phyloP scores from a whole-genome alignment of 164 flowering plant species.

The Paratinospora sagittata region DNA sequence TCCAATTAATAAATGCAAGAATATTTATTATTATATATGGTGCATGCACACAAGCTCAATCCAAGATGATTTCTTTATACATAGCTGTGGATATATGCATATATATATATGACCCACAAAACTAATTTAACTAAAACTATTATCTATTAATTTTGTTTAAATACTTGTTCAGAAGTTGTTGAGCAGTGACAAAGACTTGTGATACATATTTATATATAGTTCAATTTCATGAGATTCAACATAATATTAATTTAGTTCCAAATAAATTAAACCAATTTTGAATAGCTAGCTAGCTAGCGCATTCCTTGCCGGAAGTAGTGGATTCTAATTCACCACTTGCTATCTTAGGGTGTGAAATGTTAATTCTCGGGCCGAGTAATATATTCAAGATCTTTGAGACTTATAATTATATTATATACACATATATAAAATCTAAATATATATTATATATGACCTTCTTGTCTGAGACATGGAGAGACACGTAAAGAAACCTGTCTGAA shows the following conservation, averaged over 20 bases:
- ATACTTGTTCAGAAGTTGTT: neutral
- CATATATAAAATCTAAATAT: too few species aligned
- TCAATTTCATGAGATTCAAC: neutral
- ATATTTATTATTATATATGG: too few species aligned
- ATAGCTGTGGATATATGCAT: too few species aligned
- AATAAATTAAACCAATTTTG: neutral
- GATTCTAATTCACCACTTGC: neutral
- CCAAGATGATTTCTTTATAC: too few species aligned
- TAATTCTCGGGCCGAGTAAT: neutral
- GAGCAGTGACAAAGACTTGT: neutral
- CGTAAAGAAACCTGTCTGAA: slow-evolving; percentile 17
- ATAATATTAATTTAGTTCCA: neutral
- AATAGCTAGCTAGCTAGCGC: too few species aligned
- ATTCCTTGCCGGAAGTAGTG: neutral
- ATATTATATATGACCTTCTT: too few species aligned
- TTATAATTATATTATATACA: neutral
- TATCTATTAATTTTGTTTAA: too few species aligned
- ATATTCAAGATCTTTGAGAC: neutral
- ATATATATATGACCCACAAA: too few species aligned
- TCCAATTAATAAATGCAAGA: too few species aligned
- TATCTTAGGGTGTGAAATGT: neutral
- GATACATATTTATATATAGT: neutral
- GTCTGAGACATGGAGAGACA: neutral
- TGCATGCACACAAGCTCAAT: too few species aligned
- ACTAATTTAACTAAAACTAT: too few species aligned